Evolutionary conservation across 495 filamentous ascomycete genomes (phyloP), one percentile per base, ranked within the genome.

Genomic region (Barbatosphaeria neglecta): DNA sequence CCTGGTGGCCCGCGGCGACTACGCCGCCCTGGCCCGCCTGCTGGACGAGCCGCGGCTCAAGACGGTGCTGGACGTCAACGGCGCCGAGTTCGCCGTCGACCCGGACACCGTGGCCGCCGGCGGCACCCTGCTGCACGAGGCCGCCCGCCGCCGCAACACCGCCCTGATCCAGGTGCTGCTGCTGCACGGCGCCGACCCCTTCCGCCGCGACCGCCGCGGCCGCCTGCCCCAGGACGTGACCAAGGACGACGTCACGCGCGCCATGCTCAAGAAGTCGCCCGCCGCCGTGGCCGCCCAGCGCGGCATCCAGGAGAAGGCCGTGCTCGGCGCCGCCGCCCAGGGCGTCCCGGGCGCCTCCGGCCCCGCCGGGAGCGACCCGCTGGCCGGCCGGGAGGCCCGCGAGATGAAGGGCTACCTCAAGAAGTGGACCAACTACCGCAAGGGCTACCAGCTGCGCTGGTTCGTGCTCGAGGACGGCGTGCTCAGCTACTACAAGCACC

Each of bases 391-490:
- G 52, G 92, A 98, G 50, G 80, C 83, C 9, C 78, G 89, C 38
- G 92, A 97, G 62, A 96, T 97, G 87, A 95, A 90, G 66, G 92
- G 92, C 8, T 98, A 97, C 61, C 69, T 98, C 47, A 95, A 95
- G 63, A 98, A 98, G 59, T 98, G 92, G 92, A 97, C 92, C 18
- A 98, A 98, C 56, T 98, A 98, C 61, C 87, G 90, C 8, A 87
- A 81, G 56, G 92, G 92, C 4, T 97, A 92, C 67, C 95, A 98
- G 66, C 66, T 98, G 44, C 76, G 92, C 41, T 98, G 90, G 89
- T 98, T 98, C 63, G 93, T 97, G 0, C 74, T 98, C 19, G 92
- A 98, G 55, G 93, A 97, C 58, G 92, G 92, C 15, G 93, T 98
- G 16, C 64, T 98, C 52, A 97, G 92, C 61, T 98, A 98, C 63